Conservation (phyloP, 441 rosid species). For the Eutrema salsugineum region DNA sequence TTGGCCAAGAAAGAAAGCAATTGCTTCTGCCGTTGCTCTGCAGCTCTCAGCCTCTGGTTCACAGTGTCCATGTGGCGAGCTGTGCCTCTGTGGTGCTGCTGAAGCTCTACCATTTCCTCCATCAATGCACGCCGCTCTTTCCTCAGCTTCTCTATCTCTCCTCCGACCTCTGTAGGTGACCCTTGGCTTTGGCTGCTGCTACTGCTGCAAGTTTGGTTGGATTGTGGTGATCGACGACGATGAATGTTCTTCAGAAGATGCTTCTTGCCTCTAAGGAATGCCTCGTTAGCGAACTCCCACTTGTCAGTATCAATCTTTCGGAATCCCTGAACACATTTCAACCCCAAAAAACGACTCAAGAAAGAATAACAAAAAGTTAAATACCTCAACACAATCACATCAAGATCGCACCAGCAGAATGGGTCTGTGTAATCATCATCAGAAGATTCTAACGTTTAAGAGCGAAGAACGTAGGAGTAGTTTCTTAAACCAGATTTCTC, state of each 20-base stretch:
- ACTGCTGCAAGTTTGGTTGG: slow-evolving; percentile 39
- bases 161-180: slow-evolving; percentile 49
- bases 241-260: slow-evolving; percentile 78
- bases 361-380: slow-evolving; percentile 16
- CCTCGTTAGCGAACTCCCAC: slow-evolving; percentile 94
- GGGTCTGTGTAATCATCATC: neutral
- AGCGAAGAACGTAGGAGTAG: neutral
- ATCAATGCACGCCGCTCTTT: slow-evolving; percentile 57
- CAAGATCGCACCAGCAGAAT: neutral
- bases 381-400: slow-evolving; percentile 10
- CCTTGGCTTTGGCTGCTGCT: slow-evolving; percentile 36
- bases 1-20: slow-evolving; percentile 81
- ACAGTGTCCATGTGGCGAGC: slow-evolving; percentile 47
- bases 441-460: neutral
- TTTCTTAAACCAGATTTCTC: neutral
- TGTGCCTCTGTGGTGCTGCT: slow-evolving; percentile 59
- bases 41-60: slow-evolving; percentile 61
- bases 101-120: slow-evolving; percentile 80
- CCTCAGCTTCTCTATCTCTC: slow-evolving; percentile 64
- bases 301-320: slow-evolving; percentile 77
- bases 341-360: slow-evolving; percentile 32
- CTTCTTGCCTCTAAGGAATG: slow-evolving; percentile 70
- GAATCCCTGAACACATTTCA: slow-evolving; percentile 70
- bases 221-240: slow-evolving; percentile 66
- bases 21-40: slow-evolving; percentile 76